Base-by-base conservation (phyloP, 768 basidiomycete genomes). In the Termitomyces sp. region DNA sequence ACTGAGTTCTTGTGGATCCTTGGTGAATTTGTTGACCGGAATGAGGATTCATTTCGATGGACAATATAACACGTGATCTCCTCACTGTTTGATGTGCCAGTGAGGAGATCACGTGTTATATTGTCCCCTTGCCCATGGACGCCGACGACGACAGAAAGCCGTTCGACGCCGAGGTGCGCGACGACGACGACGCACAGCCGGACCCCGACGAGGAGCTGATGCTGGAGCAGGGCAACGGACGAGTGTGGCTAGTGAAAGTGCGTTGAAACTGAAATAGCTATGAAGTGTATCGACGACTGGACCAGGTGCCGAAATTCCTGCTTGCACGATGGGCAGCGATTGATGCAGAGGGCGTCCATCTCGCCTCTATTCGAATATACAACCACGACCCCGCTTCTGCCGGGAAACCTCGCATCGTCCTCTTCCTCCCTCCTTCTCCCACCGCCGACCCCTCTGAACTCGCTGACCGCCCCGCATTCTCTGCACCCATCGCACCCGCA, bases 191-290 rank as follows among this genome's bases (percentile, higher is more conserved):
- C 50, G 64, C 77, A 1, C 86, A 85, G 69, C 91, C 88, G 0
- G 91, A 92, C 67, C 91, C 91, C 1, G 90, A 94, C 62, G 91
- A 93, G 71, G 81, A 86, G 50, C 78, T 94, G n/a, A 88, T 91
- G 82, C 76, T 92, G 40, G 85, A 89, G 71, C 82, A 86, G 63
- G 87, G 87, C 20, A 84, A 85, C 52, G 88, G 91, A 50, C 77
- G 85, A 63, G 88, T 92, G 17, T 95, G 92, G 92, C 79, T 93
- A 47, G 91, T 93, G 69, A 93, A 93, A 84, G 92, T 91, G 66
- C 66, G 79, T 72, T 29, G 15, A 34, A 14, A 37, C 49, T 17
- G 31, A 36, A 15, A 34, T 52, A 47, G 6, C 15, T 17, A 17
- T 6, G 15, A 15, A 5, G 40, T 6, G 7, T 15, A 40, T 36